Percentiles rank a stretch among this genome's conserved stretches.
Evolutionary conservation across 2,329 filamentous ascomycete genomes (phyloP).

Genomic region (Ilyonectria destructans): DNA sequence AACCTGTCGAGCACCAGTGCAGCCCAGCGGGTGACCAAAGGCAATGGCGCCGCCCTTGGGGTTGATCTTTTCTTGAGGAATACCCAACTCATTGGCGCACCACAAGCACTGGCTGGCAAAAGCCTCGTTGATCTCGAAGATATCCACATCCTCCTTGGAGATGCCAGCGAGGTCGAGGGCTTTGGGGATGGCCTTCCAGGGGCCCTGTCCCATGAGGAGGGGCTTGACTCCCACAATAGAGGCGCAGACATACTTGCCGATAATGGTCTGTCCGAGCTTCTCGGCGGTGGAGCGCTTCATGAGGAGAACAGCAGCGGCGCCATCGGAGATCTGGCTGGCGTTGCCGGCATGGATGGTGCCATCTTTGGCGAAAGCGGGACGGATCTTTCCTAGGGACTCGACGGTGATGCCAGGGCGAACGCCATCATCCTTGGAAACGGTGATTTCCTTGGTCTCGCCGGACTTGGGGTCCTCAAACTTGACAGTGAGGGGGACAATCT

Average conservation of each 20-base stretch:
- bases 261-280: slow-evolving; percentile 87
- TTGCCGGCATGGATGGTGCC: slow-evolving; percentile 97
- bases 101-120: slow-evolving; percentile 96
- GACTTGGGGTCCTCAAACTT: slow-evolving; percentile 94
- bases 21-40: slow-evolving; percentile 95
- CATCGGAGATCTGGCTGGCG: slow-evolving; percentile 95
- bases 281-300: slow-evolving; percentile 96
- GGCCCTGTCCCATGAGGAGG: slow-evolving; percentile 95
- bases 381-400: slow-evolving; percentile 93
- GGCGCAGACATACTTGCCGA: slow-evolving; percentile 93
- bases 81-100: slow-evolving; percentile 89
- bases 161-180: slow-evolving; percentile 91
- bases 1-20: slow-evolving; percentile 94
- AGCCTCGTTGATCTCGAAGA: slow-evolving; percentile 99
- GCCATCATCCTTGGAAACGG: slow-evolving; percentile 89
- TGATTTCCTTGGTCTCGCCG: slow-evolving; percentile 86
- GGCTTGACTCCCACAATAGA: slow-evolving; percentile 92
- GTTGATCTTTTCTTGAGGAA: slow-evolving; percentile 92
- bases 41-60: slow-evolving; percentile 97
- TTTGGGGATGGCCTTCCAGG: slow-evolving; percentile 95
- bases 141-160: slow-evolving; percentile 91
- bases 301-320: slow-evolving; percentile 93
- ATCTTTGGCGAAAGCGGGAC: slow-evolving; percentile 90
- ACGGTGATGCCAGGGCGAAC: slow-evolving; percentile 87
- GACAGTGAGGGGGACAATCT: slow-evolving; percentile 90